Percentiles rank a stretch among this genome's conserved stretches.
Conservation (phyloP, 345 rosid species). For the Camelina sativa region DNA sequence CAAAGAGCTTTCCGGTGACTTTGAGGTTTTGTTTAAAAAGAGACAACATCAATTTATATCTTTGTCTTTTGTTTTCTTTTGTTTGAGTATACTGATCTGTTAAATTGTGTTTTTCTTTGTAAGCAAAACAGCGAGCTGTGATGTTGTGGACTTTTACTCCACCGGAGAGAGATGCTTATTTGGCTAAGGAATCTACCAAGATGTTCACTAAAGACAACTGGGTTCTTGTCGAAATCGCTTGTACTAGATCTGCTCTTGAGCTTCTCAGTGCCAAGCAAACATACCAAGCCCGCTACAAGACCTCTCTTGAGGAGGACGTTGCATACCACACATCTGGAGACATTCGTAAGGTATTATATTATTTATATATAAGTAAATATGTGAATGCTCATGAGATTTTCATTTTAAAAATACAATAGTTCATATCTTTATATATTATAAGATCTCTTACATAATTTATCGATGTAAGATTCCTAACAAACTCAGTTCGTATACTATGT, state of each 20-base stretch:
- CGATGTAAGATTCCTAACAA: neutral
- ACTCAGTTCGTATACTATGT: neutral
- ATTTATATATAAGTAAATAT: neutral
- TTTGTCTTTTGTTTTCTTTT: neutral
- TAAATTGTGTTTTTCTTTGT: constrained; percentile 11
- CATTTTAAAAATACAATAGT: neutral
- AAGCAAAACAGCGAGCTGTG: constrained; percentile 57
- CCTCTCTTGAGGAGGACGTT: constrained; percentile 89
- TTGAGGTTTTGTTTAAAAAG: constrained; percentile 58
- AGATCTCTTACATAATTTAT: neutral
- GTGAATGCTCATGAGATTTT: neutral
- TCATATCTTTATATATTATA: neutral
- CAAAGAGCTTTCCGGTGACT: constrained; percentile 77
- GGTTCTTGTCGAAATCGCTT: constrained; percentile 83
- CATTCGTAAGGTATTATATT: constrained; percentile 64
- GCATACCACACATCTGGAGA: constrained; percentile 82
- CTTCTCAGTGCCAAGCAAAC: constrained; percentile 69
- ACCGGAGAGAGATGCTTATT: constrained; percentile 74
- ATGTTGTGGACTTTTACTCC: constrained; percentile 73
- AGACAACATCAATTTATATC: neutral
- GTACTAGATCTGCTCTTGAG: constrained; percentile 68
- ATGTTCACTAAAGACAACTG: constrained; percentile 68
- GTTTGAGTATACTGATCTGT: neutral
- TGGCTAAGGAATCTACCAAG: constrained; percentile 81
- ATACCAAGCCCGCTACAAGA: constrained; percentile 79